Evolutionary conservation across 2,329 filamentous ascomycete genomes (phyloP).

Genomic region (Trichoderma gracile): DNA sequence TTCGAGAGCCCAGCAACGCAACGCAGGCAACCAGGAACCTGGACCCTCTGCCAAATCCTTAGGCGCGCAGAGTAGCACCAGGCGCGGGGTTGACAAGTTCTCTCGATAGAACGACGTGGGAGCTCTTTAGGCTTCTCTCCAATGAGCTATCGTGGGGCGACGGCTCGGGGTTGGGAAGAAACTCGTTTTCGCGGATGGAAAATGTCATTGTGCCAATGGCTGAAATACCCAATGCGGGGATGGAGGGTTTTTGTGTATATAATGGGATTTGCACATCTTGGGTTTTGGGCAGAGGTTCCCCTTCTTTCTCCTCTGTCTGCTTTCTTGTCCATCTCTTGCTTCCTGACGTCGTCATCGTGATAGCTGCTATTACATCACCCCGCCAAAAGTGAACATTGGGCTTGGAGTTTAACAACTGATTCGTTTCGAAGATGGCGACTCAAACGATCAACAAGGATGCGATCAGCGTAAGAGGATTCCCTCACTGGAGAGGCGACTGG

Average conservation of each 20-base stretch:
- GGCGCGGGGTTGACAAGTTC: conserved; percentile 2
- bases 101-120: not conserved
- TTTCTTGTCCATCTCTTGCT: not conserved
- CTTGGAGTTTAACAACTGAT: too few relatives aligned
- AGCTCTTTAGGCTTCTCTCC: conserved; percentile 8
- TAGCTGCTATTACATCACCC: not conserved
- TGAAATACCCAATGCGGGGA: conserved; percentile 24
- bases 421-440: conserved; percentile 30
- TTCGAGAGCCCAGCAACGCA: not conserved
- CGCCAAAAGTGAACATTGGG: not conserved
- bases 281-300: not conserved
- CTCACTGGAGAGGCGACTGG: not conserved
- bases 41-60: conserved; percentile 14
- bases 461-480: conserved; percentile 33
- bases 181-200: conserved; percentile 14
- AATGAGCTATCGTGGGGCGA: conserved; percentile 23
- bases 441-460: conserved; percentile 33
- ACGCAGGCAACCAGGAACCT: conserved; percentile 3
- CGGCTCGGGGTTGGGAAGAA: conserved; percentile 10
- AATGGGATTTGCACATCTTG: conserved; percentile 3
- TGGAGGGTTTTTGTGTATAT: conserved; percentile 4
- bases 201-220: conserved; percentile 19
- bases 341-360: conserved; percentile 5
- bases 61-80: conserved; percentile 13
- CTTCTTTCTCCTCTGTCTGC: not conserved